These are phyloP conservation scores for Micromonas commoda DNA, from an alignment of 139 green algal genomes.

Conservation along the genomic window DNA sequence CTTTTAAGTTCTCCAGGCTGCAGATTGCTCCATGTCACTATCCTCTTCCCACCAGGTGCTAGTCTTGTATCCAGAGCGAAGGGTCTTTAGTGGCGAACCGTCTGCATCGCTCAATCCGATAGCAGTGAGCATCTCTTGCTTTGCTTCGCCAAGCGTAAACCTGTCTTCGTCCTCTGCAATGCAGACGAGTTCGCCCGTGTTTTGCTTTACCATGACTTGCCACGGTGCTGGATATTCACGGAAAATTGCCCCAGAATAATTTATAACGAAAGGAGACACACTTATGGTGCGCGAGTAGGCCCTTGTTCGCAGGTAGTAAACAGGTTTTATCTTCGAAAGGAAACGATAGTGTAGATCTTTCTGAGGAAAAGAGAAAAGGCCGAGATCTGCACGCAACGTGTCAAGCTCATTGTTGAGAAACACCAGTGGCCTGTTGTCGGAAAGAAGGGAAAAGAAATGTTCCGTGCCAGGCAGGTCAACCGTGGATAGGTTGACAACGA, in stretches of 20 bases:
- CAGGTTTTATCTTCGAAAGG: conserved; percentile 36
- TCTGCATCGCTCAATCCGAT: conserved; percentile 36
- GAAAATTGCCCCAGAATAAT: conserved; percentile 47
- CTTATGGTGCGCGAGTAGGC: conserved; percentile 48
- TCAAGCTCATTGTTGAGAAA: conserved; percentile 96
- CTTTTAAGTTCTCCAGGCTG: conserved; percentile 30
- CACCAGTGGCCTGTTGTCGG: conserved; percentile 50
- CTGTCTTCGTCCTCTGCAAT: conserved; percentile 38
- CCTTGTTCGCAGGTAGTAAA: conserved; percentile 43
- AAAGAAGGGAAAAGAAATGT: neutral
- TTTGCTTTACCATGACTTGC: conserved; percentile 51
- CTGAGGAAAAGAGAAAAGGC: conserved; percentile 38
- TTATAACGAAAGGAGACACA: conserved; percentile 45
- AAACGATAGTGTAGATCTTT: conserved; percentile 45
- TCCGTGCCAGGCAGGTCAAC: conserved; percentile 43
- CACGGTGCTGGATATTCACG: conserved; percentile 40
- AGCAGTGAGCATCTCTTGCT: conserved; percentile 43
- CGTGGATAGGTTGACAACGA: conserved; percentile 75
- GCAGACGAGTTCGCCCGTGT: conserved; percentile 35
- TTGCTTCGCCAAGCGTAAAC: conserved; percentile 41
- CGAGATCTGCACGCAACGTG: conserved; percentile 62
- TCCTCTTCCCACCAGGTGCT: conserved; percentile 33
- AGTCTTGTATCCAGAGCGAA: conserved; percentile 19
- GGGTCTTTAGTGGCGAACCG: neutral
- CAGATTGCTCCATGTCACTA: conserved; percentile 1